Conservation (phyloP, 257 asterid genomes). For the Cinchona pubescens region DNA sequence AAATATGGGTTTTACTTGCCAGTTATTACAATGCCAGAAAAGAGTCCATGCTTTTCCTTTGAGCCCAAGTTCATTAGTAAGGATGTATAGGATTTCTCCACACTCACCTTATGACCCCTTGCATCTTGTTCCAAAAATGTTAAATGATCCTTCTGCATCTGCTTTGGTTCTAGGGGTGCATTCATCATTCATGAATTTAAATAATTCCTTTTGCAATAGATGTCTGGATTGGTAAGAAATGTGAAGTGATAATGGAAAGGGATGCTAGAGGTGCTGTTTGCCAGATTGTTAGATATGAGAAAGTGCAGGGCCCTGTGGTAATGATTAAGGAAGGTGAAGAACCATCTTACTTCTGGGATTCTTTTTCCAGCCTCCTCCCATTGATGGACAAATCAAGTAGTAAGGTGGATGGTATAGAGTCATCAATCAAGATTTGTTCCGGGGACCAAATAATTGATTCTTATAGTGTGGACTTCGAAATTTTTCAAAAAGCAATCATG, state of each 20-base stretch:
- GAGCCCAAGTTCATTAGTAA: constrained; percentile 44
- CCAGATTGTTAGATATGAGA: constrained; percentile 53
- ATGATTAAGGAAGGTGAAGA: constrained; percentile 42
- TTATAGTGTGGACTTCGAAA: constrained; percentile 42
- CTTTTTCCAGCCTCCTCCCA: constrained; percentile 43
- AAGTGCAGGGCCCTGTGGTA: constrained; percentile 40
- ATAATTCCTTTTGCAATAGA: constrained; percentile 42
- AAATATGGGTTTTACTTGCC: constrained; percentile 57
- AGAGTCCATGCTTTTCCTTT: constrained; percentile 50
- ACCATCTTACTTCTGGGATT: constrained; percentile 45
- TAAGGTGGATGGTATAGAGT: constrained; percentile 24
- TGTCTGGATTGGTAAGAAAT: constrained; percentile 49
- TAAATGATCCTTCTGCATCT: constrained; percentile 43
- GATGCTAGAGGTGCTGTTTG: constrained; percentile 53
- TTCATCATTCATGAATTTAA: constrained; percentile 45
- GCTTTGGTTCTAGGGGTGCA: constrained; percentile 52
- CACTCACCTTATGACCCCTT: constrained; percentile 53
- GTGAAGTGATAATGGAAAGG: constrained; percentile 43
- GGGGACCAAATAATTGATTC: constrained; percentile 34
- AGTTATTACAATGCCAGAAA: constrained; percentile 49
- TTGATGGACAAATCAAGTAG: constrained; percentile 35
- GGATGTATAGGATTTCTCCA: constrained; percentile 48
- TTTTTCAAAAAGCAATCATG: constrained; percentile 39
- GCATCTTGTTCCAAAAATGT: constrained; percentile 52
- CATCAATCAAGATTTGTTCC: constrained; percentile 21